Evolutionary conservation across 1,284 basidiomycete species (phyloP), one percentile per base, ranked within the genome.

Genomic region (Neonothopanus nambi): DNA sequence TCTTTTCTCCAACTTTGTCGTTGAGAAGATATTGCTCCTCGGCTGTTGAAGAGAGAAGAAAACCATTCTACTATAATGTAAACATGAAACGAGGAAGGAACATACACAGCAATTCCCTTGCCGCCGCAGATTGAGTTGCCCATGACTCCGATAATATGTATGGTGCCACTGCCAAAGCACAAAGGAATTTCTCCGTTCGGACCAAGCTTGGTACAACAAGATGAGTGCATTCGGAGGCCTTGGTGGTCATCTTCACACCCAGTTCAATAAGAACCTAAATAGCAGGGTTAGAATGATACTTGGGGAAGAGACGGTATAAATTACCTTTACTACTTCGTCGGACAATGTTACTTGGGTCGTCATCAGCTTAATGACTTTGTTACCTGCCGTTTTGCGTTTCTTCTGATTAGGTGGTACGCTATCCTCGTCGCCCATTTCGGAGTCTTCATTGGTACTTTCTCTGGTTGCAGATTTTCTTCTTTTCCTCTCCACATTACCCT

Each of bases 121-220:
- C 74, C 23, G 73, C 73, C 2, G 80, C 78, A 21, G 81, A 88
- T 1, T 79, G 78, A 5, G 69, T 70, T 2, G 87, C 79, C 92
- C 92, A 94, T 36, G 80, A 73, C 56, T 79, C 76, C 3, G 75
- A 79, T 13, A 94, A 68, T 46, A 94, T 74, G 58, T 75, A 75
- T 0, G 86, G 85, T 0, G 77, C 81, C 2, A 68, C 68, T 0
- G 85, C 76, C 60, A 93, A 72, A 1, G 89, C 89, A 60, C 81
- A 84, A 2, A 95, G 74, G 64, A 94, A 89, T 64, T 94, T 95
- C 64, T 92, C 88, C 0, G 91, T 94, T 6, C 91, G 80, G 4
- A 86, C 82, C 17, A 93, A 73, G 26, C 74, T 73, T 38, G 79
- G 80, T 9, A 81, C 81, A 38, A 93, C 67, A 18, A 95, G 75